These are phyloP conservation scores for Kurtzmaniella cleridarum DNA, from an alignment of 805 yeast genomes.

Conservation along the genomic window DNA sequence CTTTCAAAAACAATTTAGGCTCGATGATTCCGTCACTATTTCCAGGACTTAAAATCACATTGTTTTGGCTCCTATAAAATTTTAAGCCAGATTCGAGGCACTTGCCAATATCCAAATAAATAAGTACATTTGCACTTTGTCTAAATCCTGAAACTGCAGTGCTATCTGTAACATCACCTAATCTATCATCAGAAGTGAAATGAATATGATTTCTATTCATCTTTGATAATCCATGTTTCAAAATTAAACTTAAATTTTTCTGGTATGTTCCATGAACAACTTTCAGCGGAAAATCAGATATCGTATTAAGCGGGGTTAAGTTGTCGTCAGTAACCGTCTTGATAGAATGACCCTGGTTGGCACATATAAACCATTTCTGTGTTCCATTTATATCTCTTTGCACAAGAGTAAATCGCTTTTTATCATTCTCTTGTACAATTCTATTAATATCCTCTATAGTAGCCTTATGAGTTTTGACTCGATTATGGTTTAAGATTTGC, in stretches of 20 bases:
- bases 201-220: constrained; percentile 87
- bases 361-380: constrained; percentile 48
- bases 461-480: constrained; percentile 51
- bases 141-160: constrained; percentile 71
- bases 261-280: constrained; percentile 79
- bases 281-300: constrained; percentile 40
- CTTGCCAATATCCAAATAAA: constrained; percentile 54
- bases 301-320: constrained; percentile 16
- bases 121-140: constrained; percentile 46
- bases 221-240: constrained; percentile 48
- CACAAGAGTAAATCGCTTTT: constrained; percentile 60
- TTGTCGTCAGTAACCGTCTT: constrained; percentile 36
- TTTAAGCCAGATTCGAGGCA: constrained; percentile 38
- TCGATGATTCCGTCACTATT: constrained; percentile 48
- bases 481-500: constrained; percentile 50
- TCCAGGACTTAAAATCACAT: constrained; percentile 69
- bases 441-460: constrained; percentile 52
- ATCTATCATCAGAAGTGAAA: constrained; percentile 53
- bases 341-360: constrained; percentile 90
- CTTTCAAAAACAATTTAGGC: constrained; percentile 33
- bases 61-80: constrained; percentile 64
- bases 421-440: constrained; percentile 62
- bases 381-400: constrained; percentile 15
- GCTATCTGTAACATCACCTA: too few relatives aligned
- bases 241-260: constrained; percentile 42